Percentiles rank a stretch among this genome's conserved stretches.
phyloP scores from a whole-genome alignment of 2,329 filamentous ascomycete species.

The Pseudocercospora vitis region DNA sequence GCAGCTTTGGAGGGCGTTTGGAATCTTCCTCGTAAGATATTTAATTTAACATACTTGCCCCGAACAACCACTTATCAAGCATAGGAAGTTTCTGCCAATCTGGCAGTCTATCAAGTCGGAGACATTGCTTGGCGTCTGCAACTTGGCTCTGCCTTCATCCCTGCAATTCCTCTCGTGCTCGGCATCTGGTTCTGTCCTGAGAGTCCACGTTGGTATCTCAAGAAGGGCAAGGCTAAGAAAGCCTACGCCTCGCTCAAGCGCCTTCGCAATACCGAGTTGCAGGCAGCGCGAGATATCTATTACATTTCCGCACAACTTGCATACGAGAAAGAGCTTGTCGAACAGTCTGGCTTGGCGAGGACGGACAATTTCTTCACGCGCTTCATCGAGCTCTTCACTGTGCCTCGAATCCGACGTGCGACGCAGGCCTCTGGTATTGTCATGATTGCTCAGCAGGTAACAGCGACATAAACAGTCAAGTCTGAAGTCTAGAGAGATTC shows the following conservation, averaged over 20 bases:
- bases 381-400: constrained; percentile 28
- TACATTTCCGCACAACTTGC: constrained; percentile 29
- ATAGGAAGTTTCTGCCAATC: neutral
- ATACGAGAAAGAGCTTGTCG: constrained; percentile 29
- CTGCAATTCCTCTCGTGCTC: constrained; percentile 59
- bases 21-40: constrained; percentile 58
- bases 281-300: constrained; percentile 36
- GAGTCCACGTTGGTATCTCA: constrained; percentile 32
- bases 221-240: constrained; percentile 24
- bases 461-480: too few species aligned
- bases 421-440: constrained; percentile 24
- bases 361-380: constrained; percentile 12
- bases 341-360: constrained; percentile 3
- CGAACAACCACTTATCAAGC: too few species aligned
- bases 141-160: constrained; percentile 64
- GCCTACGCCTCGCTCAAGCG: constrained; percentile 49
- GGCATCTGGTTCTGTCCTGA: constrained; percentile 51
- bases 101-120: constrained; percentile 49
- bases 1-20: constrained; percentile 52
- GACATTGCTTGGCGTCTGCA: constrained; percentile 61
- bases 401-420: constrained; percentile 30
- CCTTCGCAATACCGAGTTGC: constrained; percentile 33
- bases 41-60: too few species aligned
- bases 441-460: constrained; percentile 29
- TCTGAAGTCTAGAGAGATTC: too few species aligned